A percentile compares a stretch with the other conserved stretches of the same genome.
Conservation (phyloP, 768 basidiomycete genomes). For the Rhodocollybia butyracea region DNA sequence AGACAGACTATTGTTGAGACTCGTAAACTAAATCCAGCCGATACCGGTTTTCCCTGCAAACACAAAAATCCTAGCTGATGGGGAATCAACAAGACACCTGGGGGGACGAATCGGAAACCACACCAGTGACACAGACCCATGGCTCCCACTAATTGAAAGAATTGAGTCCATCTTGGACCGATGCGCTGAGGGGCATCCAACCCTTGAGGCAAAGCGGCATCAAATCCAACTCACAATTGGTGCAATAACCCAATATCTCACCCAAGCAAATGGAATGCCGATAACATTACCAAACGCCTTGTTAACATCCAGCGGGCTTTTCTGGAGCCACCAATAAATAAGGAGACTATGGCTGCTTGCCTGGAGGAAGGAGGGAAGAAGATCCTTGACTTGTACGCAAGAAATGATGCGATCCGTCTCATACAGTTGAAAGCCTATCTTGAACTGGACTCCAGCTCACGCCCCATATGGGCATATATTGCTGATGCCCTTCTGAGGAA, state of each 20-base stretch:
- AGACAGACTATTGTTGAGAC: background rate
- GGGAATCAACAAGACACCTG: background rate
- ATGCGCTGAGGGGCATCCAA: constrained; percentile 4
- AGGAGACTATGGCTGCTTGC: background rate
- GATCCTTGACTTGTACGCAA: constrained; percentile 7
- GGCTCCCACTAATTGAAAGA: constrained; percentile 5
- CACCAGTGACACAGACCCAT: background rate
- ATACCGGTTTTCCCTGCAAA: background rate
- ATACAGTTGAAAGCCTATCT: constrained; percentile 8
- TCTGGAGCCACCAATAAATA: background rate
- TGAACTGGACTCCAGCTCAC: background rate
- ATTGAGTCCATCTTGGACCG: background rate
- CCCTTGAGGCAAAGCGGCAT: background rate
- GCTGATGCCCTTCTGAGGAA: background rate
- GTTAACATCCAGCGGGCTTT: constrained; percentile 10
- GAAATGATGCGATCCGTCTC: constrained; percentile 8
- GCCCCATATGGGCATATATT: background rate
- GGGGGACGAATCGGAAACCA: constrained; percentile 9
- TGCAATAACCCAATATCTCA: constrained; percentile 8
- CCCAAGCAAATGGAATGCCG: constrained; percentile 18
- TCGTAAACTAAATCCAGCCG: background rate
- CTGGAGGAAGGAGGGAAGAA: constrained; percentile 7
- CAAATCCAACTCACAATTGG: too few relatives aligned
- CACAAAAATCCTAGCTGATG: background rate
- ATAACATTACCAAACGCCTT: background rate